Evolutionary conservation across 2,329 filamentous ascomycete genomes (phyloP), one percentile per base, ranked within the genome.

Genomic region (Neocucurbitaria cava): DNA sequence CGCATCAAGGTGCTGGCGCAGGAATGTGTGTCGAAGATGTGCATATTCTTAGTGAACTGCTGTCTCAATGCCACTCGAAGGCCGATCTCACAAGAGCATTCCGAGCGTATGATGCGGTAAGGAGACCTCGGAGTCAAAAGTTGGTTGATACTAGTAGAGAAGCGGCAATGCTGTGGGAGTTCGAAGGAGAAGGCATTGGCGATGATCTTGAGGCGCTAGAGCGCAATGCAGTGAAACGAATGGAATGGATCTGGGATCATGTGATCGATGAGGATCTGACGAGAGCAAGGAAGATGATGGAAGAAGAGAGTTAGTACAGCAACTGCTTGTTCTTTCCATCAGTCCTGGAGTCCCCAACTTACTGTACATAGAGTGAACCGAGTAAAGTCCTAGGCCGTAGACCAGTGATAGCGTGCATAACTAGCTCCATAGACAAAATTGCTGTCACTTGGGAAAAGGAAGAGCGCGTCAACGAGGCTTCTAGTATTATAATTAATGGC

Each of bases 21-120:
- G 81, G 83, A 0, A 80, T 82, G 62, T 82, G 82, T 6, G 76
- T 86, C 45, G 84, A 86, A 65, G 84, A 86, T 50, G 80, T 76
- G 1, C 76, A 83, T 23, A 66, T 80, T 0, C 73, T 84, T 33
- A 72, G 75, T 7, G 65, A 70, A 7, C 49, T 82, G 3, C 55
- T 83, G 15, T 67, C 61, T 1, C 54, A 58, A 33, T 64, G 59
- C 6, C 41, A 46, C 2, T 46, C 44, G 0, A 58, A 42, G 3
- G 6, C 47, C 10, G 57, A 60, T 6, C 18, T 80, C 1, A 57
- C 62, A 26, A 66, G 54, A 18, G 76, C 73, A 0, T 79, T 80
- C 40, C 31, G 58, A 7, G 75, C 71, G 1, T 81, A 76, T 48
- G 77, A 80, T 56, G 42, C 55, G 1, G 65, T 76, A 1, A 64